Percentiles rank a stretch among this genome's conserved stretches.
Conservation (phyloP, 2,329 filamentous ascomycete genomes). For the Claviceps sp. region DNA sequence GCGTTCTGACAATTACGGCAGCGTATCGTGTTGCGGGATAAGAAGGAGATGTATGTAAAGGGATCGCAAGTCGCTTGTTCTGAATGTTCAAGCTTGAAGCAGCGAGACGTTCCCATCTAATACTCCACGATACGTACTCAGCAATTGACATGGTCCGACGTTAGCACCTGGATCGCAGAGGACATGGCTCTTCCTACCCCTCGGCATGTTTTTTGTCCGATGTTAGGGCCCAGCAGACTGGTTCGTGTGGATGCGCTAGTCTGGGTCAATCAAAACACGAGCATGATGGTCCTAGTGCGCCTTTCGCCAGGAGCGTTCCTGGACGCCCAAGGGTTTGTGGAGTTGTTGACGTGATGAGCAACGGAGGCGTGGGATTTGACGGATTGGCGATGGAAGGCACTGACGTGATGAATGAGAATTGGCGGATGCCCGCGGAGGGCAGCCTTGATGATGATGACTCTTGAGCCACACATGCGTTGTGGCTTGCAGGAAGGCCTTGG, state of each 20-base stretch:
- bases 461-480: too few species aligned
- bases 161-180: slow-evolving; percentile 1
- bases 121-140: background rate
- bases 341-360: background rate
- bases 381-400: background rate
- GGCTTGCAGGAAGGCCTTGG: too few species aligned
- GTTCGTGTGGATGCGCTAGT: slow-evolving; percentile 7
- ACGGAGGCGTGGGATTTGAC: background rate
- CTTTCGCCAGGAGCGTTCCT: slow-evolving; percentile 1
- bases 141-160: background rate
- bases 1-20: background rate
- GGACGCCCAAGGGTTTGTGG: background rate
- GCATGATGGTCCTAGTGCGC: slow-evolving; percentile 1
- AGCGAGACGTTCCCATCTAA: too few species aligned
- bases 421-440: too few species aligned
- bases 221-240: slow-evolving; percentile 5
- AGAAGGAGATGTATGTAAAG: background rate
- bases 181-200: background rate
- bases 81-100: background rate
- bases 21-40: background rate
- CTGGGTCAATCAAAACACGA: slow-evolving; percentile 5
- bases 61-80: background rate
- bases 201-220: slow-evolving; percentile 5
- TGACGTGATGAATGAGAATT: too few species aligned
- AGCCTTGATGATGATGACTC: too few species aligned